Percentiles rank a stretch among this genome's conserved stretches.
Evolutionary conservation across 371 early-diverging fungal species (phyloP).

Genomic region (Mortierella sp.): DNA sequence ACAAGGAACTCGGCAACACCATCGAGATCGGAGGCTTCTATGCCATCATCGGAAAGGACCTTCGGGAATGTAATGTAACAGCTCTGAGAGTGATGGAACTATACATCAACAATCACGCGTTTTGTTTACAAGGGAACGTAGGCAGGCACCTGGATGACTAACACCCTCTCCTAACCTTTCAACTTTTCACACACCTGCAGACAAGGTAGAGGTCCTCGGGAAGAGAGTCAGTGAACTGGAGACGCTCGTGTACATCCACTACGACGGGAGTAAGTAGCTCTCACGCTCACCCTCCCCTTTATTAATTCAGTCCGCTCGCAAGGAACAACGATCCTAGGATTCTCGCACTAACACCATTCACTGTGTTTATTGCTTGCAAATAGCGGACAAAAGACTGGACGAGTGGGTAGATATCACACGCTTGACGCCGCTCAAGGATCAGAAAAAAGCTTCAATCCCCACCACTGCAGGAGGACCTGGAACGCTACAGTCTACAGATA

Average conservation of each 20-base stretch:
- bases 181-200: slow-evolving; percentile 8
- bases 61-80: slow-evolving; percentile 34
- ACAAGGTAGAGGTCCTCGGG: slow-evolving; percentile 45
- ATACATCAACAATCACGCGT: neutral
- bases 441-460: neutral
- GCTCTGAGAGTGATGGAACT: neutral
- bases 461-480: neutral
- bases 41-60: slow-evolving; percentile 49
- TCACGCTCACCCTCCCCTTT: neutral
- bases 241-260: slow-evolving; percentile 45
- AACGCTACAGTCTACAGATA: neutral
- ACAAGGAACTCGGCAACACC: slow-evolving; percentile 10
- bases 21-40: slow-evolving; percentile 40
- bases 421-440: slow-evolving; percentile 12
- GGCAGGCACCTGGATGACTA: neutral
- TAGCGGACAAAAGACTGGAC: slow-evolving; percentile 53
- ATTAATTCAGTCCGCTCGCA: neutral
- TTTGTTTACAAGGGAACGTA: neutral
- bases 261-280: slow-evolving; percentile 43
- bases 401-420: slow-evolving; percentile 49
- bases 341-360: neutral
- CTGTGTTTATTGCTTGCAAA: neutral
- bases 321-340: neutral
- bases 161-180: neutral
- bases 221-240: slow-evolving; percentile 43